These are phyloP conservation scores for Globisporangium radiosum DNA, from an alignment of 352 stramenopile species.

Conservation along the genomic window DNA sequence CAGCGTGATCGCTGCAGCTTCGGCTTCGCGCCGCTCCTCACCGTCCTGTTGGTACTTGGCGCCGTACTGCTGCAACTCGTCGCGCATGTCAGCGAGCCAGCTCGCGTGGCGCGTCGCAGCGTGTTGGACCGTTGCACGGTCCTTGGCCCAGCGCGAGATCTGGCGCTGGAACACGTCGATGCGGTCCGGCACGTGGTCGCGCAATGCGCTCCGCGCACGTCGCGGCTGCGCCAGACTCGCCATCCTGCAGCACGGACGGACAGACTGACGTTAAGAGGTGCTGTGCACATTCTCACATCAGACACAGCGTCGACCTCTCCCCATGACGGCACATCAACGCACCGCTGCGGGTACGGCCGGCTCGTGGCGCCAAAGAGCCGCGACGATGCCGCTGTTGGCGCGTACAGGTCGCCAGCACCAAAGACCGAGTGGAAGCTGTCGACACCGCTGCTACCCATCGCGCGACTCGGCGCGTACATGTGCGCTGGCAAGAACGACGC, in stretches of 20 bases:
- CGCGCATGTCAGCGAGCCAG: slow-evolving; percentile 55
- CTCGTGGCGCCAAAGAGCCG: background rate
- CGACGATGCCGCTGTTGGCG: background rate
- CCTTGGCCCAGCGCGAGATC: slow-evolving; percentile 51
- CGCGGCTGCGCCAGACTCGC: slow-evolving; percentile 7
- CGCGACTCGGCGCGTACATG: background rate
- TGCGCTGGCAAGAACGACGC: background rate
- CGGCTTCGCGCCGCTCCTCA: slow-evolving; percentile 9
- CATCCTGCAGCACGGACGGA: slow-evolving; percentile 1
- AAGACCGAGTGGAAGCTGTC: background rate
- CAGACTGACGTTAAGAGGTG: background rate
- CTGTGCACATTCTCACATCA: too few relatives aligned
- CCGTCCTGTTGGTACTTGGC: slow-evolving; percentile 28
- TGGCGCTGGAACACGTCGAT: slow-evolving; percentile 40
- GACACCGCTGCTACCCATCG: background rate
- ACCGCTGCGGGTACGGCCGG: slow-evolving; percentile 8
- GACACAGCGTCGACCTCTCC: too few relatives aligned
- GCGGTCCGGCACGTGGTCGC: slow-evolving; percentile 10
- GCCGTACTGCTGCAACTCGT: slow-evolving; percentile 58
- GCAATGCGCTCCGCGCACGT: background rate
- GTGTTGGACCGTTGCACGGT: slow-evolving; percentile 51
- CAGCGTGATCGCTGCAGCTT: slow-evolving; percentile 12
- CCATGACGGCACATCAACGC: background rate
- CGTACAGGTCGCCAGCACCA: background rate
- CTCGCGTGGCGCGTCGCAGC: slow-evolving; percentile 48